Conservation (phyloP, 1,139 yeast species). For the Pichia sp. region DNA sequence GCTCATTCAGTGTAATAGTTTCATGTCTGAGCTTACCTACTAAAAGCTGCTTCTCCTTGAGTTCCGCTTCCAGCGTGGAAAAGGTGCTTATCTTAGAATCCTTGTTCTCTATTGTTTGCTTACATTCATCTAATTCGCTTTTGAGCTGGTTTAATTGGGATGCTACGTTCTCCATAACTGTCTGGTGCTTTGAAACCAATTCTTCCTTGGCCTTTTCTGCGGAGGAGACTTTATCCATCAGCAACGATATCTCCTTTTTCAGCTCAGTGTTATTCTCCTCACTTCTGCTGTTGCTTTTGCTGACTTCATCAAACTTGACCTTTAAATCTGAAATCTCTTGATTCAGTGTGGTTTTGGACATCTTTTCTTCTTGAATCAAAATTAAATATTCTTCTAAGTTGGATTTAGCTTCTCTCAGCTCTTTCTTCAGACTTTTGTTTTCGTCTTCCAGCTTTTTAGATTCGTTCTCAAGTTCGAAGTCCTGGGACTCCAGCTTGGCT, state of each 20-base stretch:
- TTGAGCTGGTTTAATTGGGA: conserved; percentile 11
- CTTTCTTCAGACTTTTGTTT: conserved; percentile 25
- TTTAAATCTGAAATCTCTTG: conserved; percentile 41
- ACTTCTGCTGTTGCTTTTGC: background rate
- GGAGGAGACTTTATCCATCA: conserved; percentile 19
- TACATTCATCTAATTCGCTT: conserved; percentile 16
- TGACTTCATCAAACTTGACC: conserved; percentile 15
- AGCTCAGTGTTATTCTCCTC: conserved; percentile 8
- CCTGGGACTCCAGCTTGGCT: conserved; percentile 33
- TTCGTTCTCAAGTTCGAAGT: conserved; percentile 16
- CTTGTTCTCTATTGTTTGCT: conserved; percentile 14
- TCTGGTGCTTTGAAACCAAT: background rate
- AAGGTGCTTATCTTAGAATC: conserved; percentile 28
- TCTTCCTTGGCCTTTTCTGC: conserved; percentile 21
- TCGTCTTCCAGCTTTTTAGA: conserved; percentile 15
- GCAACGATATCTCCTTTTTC: conserved; percentile 10
- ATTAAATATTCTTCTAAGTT: conserved; percentile 41
- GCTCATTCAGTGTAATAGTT: conserved; percentile 91
- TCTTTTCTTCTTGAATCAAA: conserved; percentile 38
- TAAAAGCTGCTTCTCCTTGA: conserved; percentile 66
- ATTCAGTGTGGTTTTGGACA: conserved; percentile 35
- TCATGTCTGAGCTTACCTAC: conserved; percentile 92
- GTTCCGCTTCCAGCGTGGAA: conserved; percentile 35
- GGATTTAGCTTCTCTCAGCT: conserved; percentile 33
- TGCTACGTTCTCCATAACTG: background rate